Conservation (phyloP, 257 asterid genomes). For the Agastache rugosa region DNA sequence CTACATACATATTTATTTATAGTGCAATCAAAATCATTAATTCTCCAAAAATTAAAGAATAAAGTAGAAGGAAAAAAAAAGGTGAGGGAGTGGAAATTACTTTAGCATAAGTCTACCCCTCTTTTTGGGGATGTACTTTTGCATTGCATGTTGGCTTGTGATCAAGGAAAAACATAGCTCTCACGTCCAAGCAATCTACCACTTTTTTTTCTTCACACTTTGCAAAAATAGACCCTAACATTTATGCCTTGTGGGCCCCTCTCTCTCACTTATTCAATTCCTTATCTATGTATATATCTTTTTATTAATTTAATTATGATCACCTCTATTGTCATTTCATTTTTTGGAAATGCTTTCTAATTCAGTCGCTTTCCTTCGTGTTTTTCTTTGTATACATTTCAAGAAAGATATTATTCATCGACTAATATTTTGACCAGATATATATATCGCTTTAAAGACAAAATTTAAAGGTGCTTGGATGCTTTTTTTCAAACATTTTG, state of each 20-base stretch:
- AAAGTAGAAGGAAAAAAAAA: background rate
- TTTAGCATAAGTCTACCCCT: constrained; percentile 45
- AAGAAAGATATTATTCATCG: background rate
- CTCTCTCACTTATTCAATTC: constrained; percentile 20
- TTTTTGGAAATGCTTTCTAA: constrained; percentile 12
- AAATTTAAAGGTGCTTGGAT: background rate
- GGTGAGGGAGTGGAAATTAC: constrained; percentile 34
- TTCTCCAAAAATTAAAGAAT: background rate
- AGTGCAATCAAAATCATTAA: constrained; percentile 48
- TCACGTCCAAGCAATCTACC: constrained; percentile 37
- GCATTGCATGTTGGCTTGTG: constrained; percentile 57
- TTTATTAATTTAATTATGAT: constrained; percentile 2
- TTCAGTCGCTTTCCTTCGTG: constrained; percentile 8
- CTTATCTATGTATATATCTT: background rate
- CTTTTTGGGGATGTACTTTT: constrained; percentile 36
- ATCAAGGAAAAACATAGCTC: constrained; percentile 29
- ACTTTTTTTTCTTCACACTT: constrained; percentile 22
- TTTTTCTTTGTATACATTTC: constrained; percentile 14
- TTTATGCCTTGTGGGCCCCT: constrained; percentile 23
- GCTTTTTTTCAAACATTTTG: background rate
- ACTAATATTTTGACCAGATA: background rate
- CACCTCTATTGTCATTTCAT: constrained; percentile 11
- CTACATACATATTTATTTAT: background rate
- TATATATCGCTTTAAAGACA: background rate
- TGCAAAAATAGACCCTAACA: constrained; percentile 26